These are phyloP conservation scores for Aspergillus viridinutans DNA, from an alignment of 2,329 filamentous ascomycete genomes.

Conservation along the genomic window DNA sequence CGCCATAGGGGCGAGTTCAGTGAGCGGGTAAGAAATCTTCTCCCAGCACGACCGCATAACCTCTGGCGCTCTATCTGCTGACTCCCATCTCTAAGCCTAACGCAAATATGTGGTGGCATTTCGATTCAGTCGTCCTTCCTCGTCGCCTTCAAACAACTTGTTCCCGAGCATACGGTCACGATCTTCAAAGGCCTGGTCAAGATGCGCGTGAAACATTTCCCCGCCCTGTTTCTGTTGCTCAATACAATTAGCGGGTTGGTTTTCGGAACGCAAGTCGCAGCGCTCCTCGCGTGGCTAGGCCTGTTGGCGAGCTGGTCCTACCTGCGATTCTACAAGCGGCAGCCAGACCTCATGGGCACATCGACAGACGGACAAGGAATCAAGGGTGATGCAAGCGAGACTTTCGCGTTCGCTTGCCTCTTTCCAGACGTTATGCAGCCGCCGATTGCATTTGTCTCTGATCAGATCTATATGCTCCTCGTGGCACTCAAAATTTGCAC, in stretches of 20 bases:
- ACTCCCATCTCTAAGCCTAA: constrained; percentile 54
- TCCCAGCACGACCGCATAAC: constrained; percentile 16
- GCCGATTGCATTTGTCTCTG: constrained; percentile 67
- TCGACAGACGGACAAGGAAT: constrained; percentile 55
- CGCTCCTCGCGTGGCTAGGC: constrained; percentile 74
- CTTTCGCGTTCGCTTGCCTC: constrained; percentile 92
- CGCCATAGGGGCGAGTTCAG: constrained; percentile 51
- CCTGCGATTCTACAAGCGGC: constrained; percentile 83
- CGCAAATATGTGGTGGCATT: constrained; percentile 82
- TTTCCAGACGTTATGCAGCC: constrained; percentile 84
- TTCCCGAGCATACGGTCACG: constrained; percentile 94
- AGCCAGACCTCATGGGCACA: constrained; percentile 52
- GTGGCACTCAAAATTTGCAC: constrained; percentile 74
- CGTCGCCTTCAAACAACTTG: constrained; percentile 94
- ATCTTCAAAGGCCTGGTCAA: constrained; percentile 85
- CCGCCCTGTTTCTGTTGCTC: constrained; percentile 68
- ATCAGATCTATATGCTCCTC: constrained; percentile 68
- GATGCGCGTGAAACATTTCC: constrained; percentile 80
- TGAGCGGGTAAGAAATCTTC: constrained; percentile 33
- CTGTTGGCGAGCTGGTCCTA: constrained; percentile 92
- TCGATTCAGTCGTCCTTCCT: constrained; percentile 90
- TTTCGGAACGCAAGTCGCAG: constrained; percentile 68
- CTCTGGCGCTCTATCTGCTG: constrained; percentile 16
- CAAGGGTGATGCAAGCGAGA: constrained; percentile 90
- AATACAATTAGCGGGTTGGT: constrained; percentile 63